phyloP scores from a whole-genome alignment of 2,329 filamentous ascomycete species.

The Botryotinia convoluta region DNA sequence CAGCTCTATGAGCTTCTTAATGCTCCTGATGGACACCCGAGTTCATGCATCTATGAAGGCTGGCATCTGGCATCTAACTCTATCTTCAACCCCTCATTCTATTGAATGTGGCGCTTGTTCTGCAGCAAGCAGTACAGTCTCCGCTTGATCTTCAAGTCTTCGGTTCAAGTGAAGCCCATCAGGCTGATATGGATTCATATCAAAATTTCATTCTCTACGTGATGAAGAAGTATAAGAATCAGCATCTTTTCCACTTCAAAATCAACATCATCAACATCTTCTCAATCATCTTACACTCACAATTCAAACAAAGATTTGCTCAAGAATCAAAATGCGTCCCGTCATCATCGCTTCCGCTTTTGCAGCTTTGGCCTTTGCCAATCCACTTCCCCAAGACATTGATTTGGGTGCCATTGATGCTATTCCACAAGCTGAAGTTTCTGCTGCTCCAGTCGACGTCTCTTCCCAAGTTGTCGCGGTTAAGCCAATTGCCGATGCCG shows the following conservation, averaged over 20 bases:
- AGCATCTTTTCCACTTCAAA: not conserved
- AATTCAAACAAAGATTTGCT: not conserved
- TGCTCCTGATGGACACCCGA: not conserved
- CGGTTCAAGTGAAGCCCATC: not conserved
- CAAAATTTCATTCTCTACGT: not conserved
- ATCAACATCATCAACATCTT: not conserved
- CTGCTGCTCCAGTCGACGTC: slow-evolving; percentile 35
- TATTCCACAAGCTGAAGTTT: slow-evolving; percentile 36
- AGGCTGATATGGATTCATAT: not conserved
- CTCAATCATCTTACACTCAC: not conserved
- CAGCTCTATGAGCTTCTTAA: not conserved
- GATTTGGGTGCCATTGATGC: slow-evolving; percentile 39
- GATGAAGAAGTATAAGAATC: slow-evolving; percentile 11
- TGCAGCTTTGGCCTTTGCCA: slow-evolving; percentile 29
- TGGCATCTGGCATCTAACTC: not conserved
- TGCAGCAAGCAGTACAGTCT: not conserved
- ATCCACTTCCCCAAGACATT: slow-evolving; percentile 39
- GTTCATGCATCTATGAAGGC: not conserved
- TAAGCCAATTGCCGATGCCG: not conserved
- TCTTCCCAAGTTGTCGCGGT: not conserved
- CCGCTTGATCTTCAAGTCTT: not conserved
- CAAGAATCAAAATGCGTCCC: slow-evolving; percentile 25
- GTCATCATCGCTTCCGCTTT: slow-evolving; percentile 27
- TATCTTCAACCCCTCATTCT: not conserved
- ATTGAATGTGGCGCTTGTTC: slow-evolving; percentile 13